Evolutionary conservation across 371 early-diverging fungal species (phyloP), one percentile per base, ranked within the genome.

Genomic region (Actinomucor elegans): DNA sequence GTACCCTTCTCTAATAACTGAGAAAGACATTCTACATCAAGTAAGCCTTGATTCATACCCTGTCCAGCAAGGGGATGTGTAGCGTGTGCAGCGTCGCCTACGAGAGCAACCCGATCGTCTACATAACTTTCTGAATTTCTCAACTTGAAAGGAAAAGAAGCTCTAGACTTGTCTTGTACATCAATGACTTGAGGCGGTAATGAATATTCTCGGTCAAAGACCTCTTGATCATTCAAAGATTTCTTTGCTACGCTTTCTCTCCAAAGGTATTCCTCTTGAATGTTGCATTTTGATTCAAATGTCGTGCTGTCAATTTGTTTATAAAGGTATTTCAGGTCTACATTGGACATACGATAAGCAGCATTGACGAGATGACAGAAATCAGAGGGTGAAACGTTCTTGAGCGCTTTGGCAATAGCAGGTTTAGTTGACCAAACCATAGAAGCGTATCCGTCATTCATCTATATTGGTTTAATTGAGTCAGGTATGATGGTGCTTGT

Each of bases 51-150:
- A 67, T 97, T 97, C 34, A 98, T 69, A 9, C 98, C 98, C 71
- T 96, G 98, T 0, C 98, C 98, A 5, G 97, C 98, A 53, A 98
- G 77, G 15, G 98, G 98, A 60, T 98, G 98, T 31, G 94, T 86
- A 0, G 92, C 81, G 61, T 98, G 98, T n/a, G 98, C 98, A 8
- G 98, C 97, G 69, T 98, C 98, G 1, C 92, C 98, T 18, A 98
- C 84, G 51, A 97, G 80, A 4, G 89, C 97, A 11, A 93, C 77
- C n/a, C 98, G 83, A 9, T 88, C 73, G 6, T 77, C 80, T 8
- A 87, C 77, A 65, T 94, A 91, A 48, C 77, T 69, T 52, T 83
- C 85, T 1, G 93, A 83, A 56, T 94, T 87, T 33, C 92, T 72
- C 73, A 98, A 60, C 23, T 83, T 73, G 35, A 97, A 66, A 0